Percentiles rank a stretch among this genome's conserved stretches.
These are phyloP conservation scores for Xylaria sp. DNA, from an alignment of 2,329 filamentous ascomycete genomes.

Conservation along the genomic window DNA sequence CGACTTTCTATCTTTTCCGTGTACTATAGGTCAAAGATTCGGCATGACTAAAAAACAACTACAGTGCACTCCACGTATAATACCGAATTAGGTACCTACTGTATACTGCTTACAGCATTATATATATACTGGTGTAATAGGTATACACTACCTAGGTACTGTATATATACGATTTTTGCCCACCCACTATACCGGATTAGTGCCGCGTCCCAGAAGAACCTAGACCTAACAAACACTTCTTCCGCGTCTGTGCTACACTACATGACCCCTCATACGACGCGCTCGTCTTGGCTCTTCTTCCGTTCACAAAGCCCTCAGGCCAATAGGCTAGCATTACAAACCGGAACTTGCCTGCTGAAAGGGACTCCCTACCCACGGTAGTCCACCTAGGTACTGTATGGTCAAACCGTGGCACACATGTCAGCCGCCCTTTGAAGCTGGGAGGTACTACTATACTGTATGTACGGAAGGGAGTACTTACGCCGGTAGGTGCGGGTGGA, in stretches of 20 bases:
- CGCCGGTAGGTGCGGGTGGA: too few relatives aligned
- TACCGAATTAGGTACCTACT: too few relatives aligned
- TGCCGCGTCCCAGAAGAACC: conserved; percentile 15
- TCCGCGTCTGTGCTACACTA: conserved; percentile 12
- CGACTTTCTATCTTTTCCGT: too few relatives aligned
- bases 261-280: conserved; percentile 12
- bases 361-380: background rate
- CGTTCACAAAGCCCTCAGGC: background rate
- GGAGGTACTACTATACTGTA: background rate
- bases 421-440: too few relatives aligned
- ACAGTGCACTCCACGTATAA: too few relatives aligned
- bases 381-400: background rate
- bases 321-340: background rate
- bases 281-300: background rate
- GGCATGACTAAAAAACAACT: too few relatives aligned
- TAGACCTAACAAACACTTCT: conserved; percentile 6
- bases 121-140: too few relatives aligned
- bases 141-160: background rate
- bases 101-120: too few relatives aligned
- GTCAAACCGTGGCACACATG: too few relatives aligned
- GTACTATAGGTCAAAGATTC: too few relatives aligned
- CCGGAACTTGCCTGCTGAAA: background rate
- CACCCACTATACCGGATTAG: conserved; percentile 7
- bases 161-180: background rate
- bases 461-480: too few relatives aligned